These are phyloP conservation scores for Raddia guianensis DNA, from an alignment of 176 grass and related monocot species.

Conservation along the genomic window DNA sequence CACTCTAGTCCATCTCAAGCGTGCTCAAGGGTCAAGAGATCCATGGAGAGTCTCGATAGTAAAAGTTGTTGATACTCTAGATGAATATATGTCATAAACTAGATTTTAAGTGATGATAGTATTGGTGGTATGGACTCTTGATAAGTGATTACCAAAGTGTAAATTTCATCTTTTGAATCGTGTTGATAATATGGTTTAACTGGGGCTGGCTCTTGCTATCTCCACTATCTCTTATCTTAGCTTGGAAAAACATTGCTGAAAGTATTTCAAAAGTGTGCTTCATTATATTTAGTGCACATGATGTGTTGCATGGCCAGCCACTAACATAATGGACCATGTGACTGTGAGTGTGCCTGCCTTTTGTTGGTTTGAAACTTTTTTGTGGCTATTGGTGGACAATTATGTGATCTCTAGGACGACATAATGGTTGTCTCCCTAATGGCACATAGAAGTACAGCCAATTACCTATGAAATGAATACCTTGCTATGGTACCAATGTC, in stretches of 20 bases:
- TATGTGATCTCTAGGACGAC: slow-evolving; percentile 11
- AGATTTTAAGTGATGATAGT: background rate
- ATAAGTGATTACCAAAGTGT: background rate
- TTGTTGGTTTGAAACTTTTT: slow-evolving; percentile 32
- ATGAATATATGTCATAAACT: background rate
- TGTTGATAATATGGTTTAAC: background rate
- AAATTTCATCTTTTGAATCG: slow-evolving; percentile 10
- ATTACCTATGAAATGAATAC: background rate
- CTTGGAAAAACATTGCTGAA: slow-evolving; percentile 15
- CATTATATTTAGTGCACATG: slow-evolving; percentile 20
- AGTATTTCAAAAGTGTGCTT: background rate
- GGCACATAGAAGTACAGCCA: slow-evolving; percentile 11
- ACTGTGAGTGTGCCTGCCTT: background rate
- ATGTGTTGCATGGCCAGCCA: slow-evolving; percentile 11
- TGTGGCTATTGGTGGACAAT: slow-evolving; percentile 16
- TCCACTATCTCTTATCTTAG: background rate
- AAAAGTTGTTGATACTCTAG: slow-evolving; percentile 9
- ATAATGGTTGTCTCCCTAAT: slow-evolving; percentile 39
- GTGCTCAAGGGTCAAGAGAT: background rate
- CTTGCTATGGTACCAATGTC: background rate
- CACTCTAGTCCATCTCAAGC: background rate
- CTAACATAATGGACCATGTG: background rate
- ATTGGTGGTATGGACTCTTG: background rate
- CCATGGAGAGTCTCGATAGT: background rate
- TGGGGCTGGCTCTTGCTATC: background rate